Evolutionary conservation across 345 rosid species (phyloP).

Genomic region (Arabidopsis suecica): DNA sequence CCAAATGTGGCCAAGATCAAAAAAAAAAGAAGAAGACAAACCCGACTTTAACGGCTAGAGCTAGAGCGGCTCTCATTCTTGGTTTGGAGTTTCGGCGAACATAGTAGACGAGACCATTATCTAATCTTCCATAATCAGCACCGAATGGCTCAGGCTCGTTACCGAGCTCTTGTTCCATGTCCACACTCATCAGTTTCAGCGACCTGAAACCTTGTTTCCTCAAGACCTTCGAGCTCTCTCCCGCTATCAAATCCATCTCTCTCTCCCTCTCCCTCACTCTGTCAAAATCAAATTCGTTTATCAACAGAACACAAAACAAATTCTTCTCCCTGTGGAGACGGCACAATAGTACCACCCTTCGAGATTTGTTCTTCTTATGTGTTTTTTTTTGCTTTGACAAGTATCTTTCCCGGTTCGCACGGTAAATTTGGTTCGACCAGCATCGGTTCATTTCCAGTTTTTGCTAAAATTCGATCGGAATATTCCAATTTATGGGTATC

Average conservation of each 20-base stretch:
- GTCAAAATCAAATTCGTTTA: constrained; percentile 29
- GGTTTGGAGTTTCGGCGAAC: constrained; percentile 90
- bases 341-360: constrained; percentile 27
- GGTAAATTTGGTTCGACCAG: background rate
- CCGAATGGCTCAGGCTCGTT: constrained; percentile 66
- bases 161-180: constrained; percentile 58
- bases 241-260: constrained; percentile 70
- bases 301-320: constrained; percentile 29
- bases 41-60: constrained; percentile 92
- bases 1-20: constrained; percentile 1
- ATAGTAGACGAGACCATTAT: constrained; percentile 83
- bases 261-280: constrained; percentile 22
- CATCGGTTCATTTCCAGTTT: constrained; percentile 8
- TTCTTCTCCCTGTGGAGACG: constrained; percentile 25
- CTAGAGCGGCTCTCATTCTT: constrained; percentile 85
- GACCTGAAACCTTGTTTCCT: constrained; percentile 83
- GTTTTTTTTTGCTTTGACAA: background rate
- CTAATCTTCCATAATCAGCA: constrained; percentile 78
- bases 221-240: constrained; percentile 61
- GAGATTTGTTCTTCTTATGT: constrained; percentile 28
- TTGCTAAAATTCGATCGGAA: background rate
- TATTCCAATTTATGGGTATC: background rate
- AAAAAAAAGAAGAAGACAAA: constrained; percentile 34
- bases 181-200: constrained; percentile 71
- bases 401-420: constrained; percentile 24